Evolutionary conservation across 2,329 filamentous ascomycete species (phyloP), one percentile per base, ranked within the genome.

Genomic region (Phoma herbarum): DNA sequence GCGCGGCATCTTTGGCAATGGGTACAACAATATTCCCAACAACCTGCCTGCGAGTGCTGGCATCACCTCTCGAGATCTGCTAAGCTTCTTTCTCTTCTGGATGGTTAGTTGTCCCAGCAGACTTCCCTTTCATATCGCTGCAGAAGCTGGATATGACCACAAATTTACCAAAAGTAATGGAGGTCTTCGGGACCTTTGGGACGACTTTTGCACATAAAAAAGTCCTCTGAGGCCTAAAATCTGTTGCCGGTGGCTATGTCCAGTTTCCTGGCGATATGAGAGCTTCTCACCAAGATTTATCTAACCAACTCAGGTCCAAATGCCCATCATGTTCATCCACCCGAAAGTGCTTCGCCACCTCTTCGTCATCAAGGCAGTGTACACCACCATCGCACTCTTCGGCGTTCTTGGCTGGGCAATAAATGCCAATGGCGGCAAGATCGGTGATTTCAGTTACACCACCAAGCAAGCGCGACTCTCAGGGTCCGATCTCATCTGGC

Each of bases 31-130:
- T 14, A 78, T 84, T 58, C 75, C 76, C 16, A 82, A 84, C 61
- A 79, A 79, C 28, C 72, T 84, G 9, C 78, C 81, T 0, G 71
- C 67, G 4, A 76, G 64, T 42, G 75, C 77, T n/a, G 77, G 78
- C n/a, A 74, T 78, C 31, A 77, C 75, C 0, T 76, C 70, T 6
- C 61, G 68, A 20, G 67, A 69, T 37, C 64, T 78, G 61, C 43
- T 76, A 31, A 67, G 66, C 42, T 66, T 69, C 54, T 67, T 71
- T 35, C 54, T 72, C 3, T 70, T 62, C 48, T 71, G 67, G 64
- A 62, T 65, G 37, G 59, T 64, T 29, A 29, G 62, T 41, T 22
- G 1, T 44, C 6, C n/a, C n/a, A n/a, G n/a, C 43, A 11, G 31
- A 41, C 10, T 10, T 4, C 29, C n/a, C n/a, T n/a, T n/a, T n/a